Evolutionary conservation across 1,139 yeast genomes (phyloP).

Genomic region (Lodderomyces metapsilosis): DNA sequence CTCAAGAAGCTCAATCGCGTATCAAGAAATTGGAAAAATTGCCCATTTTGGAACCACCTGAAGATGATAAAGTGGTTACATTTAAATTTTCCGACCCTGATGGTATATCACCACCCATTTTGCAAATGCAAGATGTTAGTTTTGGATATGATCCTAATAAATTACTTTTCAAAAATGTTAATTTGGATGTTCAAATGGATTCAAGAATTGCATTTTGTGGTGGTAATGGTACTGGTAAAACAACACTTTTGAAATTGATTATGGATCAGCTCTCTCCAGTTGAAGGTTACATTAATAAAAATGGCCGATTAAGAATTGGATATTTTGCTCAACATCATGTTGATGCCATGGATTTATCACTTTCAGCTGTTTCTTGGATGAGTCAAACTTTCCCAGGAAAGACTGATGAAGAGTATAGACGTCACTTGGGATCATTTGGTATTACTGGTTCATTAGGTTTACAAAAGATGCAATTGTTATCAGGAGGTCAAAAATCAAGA

Average conservation of each 20-base stretch:
- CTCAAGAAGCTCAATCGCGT: slow-evolving; percentile 96
- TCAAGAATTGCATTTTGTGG: slow-evolving; percentile 96
- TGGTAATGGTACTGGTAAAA: slow-evolving; percentile 99
- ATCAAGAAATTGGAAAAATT: slow-evolving; percentile 93
- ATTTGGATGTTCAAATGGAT: slow-evolving; percentile 87
- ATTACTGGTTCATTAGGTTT: slow-evolving; percentile 92
- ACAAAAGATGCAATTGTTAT: slow-evolving; percentile 83
- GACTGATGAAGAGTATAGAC: slow-evolving; percentile 94
- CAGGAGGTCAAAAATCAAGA: slow-evolving; percentile 98
- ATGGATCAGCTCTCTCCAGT: slow-evolving; percentile 76
- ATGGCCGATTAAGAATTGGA: slow-evolving; percentile 87
- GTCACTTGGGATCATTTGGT: slow-evolving; percentile 95
- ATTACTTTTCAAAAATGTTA: slow-evolving; percentile 68
- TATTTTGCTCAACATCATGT: slow-evolving; percentile 99
- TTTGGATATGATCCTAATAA: slow-evolving; percentile 77
- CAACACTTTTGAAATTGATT: slow-evolving; percentile 82
- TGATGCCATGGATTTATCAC: slow-evolving; percentile 90
- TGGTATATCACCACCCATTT: slow-evolving; percentile 86
- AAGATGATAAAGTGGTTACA: slow-evolving; percentile 80
- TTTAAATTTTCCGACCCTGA: slow-evolving; percentile 97
- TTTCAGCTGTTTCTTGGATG: slow-evolving; percentile 94
- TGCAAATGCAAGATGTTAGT: slow-evolving; percentile 81
- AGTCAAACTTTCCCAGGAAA: slow-evolving; percentile 87
- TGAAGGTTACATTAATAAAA: slow-evolving; percentile 71
- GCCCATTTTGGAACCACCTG: slow-evolving; percentile 91